Evolutionary conservation across 139 green algal species (phyloP).

Genomic region (Nannochloris sp.): DNA sequence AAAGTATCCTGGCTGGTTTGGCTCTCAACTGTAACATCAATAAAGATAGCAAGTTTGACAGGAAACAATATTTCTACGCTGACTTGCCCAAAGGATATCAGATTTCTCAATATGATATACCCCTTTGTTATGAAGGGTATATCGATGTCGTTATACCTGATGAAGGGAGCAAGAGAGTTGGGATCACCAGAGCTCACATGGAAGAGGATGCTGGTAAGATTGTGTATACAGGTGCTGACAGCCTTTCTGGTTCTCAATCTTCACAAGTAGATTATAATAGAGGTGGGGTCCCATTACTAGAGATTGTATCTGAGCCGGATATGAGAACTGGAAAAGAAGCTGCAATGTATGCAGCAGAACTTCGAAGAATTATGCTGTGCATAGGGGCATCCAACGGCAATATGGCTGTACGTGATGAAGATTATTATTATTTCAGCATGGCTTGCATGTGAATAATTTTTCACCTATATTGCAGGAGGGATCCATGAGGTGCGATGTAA

Average conservation of each 20-base stretch:
- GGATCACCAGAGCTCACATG: constrained; percentile 72
- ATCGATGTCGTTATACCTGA: constrained; percentile 45
- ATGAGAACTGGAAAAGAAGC: constrained; percentile 80
- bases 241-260: constrained; percentile 53
- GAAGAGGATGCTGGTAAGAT: constrained; percentile 97
- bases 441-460: neutral
- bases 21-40: constrained; percentile 72
- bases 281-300: constrained; percentile 79
- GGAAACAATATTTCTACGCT: constrained; percentile 99
- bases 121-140: constrained; percentile 54
- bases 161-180: constrained; percentile 24
- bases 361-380: constrained; percentile 79
- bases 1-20: constrained; percentile 67
- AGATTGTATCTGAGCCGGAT: constrained; percentile 94
- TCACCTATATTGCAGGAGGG: constrained; percentile 45
- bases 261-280: constrained; percentile 85
- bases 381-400: constrained; percentile 82
- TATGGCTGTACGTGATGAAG: constrained; percentile 49
- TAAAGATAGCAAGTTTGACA: constrained; percentile 87
- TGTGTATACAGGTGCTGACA: constrained; percentile 58
- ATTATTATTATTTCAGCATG: neutral
- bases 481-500: constrained; percentile 88
- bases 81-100: constrained; percentile 98
- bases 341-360: constrained; percentile 81
- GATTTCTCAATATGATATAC: constrained; percentile 91